Percentiles rank a stretch among this genome's conserved stretches.
Conservation (phyloP, 768 basidiomycete species). For the Serendipita indica region DNA sequence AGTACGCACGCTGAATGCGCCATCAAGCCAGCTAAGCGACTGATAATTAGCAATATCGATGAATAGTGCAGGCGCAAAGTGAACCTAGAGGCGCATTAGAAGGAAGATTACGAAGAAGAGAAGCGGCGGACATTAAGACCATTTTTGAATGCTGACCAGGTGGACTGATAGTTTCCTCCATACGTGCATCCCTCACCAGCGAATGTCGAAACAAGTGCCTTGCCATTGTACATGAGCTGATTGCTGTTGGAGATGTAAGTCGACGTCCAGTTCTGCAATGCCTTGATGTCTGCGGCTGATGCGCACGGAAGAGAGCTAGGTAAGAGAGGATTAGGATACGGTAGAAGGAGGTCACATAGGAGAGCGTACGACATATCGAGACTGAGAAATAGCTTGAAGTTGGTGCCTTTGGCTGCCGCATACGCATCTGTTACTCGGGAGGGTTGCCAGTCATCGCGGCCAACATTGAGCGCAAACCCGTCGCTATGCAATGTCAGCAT, state of each 20-base stretch:
- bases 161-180: slow-evolving; percentile 23
- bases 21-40: slow-evolving; percentile 29
- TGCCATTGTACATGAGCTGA: slow-evolving; percentile 39
- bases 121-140: slow-evolving; percentile 1
- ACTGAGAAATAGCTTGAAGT: slow-evolving; percentile 54
- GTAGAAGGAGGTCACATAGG: slow-evolving; percentile 32
- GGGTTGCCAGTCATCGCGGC: slow-evolving; percentile 47
- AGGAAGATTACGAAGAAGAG: neutral
- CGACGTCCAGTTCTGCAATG: slow-evolving; percentile 40
- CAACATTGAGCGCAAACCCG: slow-evolving; percentile 57
- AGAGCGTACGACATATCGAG: slow-evolving; percentile 37
- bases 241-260: slow-evolving; percentile 42
- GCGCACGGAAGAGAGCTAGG: slow-evolving; percentile 35
- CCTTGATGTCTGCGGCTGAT: slow-evolving; percentile 32
- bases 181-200: slow-evolving; percentile 55
- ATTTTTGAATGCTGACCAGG: neutral
- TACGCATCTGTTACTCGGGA: slow-evolving; percentile 33
- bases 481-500: slow-evolving; percentile 27
- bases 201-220: slow-evolving; percentile 56
- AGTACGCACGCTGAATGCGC: slow-evolving; percentile 40
- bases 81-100: slow-evolving; percentile 23
- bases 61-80: slow-evolving; percentile 61
- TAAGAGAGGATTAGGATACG: neutral
- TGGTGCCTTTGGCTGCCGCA: slow-evolving; percentile 32
- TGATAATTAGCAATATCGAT: slow-evolving; percentile 29